Percentiles rank a stretch among this genome's conserved stretches.
Evolutionary conservation across 495 filamentous ascomycete genomes (phyloP).

Genomic region (Tuber melanosporum): DNA sequence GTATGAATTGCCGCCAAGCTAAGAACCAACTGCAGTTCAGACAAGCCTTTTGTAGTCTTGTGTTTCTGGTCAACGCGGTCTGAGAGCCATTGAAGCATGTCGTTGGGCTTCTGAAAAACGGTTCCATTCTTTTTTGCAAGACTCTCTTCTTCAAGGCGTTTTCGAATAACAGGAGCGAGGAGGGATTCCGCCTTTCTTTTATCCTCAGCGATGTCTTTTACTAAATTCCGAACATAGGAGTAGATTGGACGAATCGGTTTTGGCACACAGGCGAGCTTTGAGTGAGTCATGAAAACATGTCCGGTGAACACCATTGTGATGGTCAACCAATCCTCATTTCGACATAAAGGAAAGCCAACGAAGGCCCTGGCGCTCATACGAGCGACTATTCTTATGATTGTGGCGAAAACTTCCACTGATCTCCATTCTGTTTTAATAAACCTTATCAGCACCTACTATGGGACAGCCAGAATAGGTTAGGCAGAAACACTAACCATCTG

Average conservation of each 20-base stretch:
- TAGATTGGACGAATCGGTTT: constrained; percentile 43
- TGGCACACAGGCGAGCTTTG: constrained; percentile 43
- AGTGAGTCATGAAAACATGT: constrained; percentile 46
- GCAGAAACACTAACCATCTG: constrained; percentile 2
- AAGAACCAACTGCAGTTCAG: constrained; percentile 37
- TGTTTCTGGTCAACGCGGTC: constrained; percentile 15
- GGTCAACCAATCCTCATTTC: constrained; percentile 54
- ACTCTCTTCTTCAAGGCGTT: constrained; percentile 22
- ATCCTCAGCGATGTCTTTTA: neutral
- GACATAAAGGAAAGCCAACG: constrained; percentile 51
- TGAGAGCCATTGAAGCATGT: constrained; percentile 43
- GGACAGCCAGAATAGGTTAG: too few relatives aligned
- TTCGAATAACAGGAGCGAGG: constrained; percentile 31
- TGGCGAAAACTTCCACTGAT: constrained; percentile 43
- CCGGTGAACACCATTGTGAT: constrained; percentile 55
- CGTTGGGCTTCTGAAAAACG: constrained; percentile 32
- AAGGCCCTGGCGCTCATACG: constrained; percentile 55
- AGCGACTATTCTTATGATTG: constrained; percentile 50
- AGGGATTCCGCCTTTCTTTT: constrained; percentile 12
- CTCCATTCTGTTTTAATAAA: constrained; percentile 44
- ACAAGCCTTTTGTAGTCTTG: constrained; percentile 12
- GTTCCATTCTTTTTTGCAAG: constrained; percentile 19
- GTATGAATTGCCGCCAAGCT: constrained; percentile 43
- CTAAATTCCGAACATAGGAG: constrained; percentile 1
- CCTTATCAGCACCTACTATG: neutral